Evolutionary conservation across 2,329 filamentous ascomycete genomes (phyloP), one percentile per base, ranked within the genome.

Genomic region (Neocatenulostroma microsporum): DNA sequence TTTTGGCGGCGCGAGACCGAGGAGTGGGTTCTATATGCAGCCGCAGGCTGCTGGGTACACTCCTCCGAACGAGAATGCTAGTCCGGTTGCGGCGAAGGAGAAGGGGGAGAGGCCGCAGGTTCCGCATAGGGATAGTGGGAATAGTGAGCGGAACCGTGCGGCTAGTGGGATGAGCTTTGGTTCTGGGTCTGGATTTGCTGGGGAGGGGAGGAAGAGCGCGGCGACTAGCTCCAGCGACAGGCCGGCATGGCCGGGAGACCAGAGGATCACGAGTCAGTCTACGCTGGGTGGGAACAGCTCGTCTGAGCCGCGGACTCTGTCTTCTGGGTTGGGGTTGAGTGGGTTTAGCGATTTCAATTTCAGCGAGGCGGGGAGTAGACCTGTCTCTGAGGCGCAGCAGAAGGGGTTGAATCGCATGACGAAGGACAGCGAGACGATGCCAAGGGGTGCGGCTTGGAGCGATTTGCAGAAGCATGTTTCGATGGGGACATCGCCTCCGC

Each of bases 71-170:
- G 34, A 28, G 6, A 40, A 34, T 11, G 34, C 29, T 5, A 40
- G 39, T 13, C 37, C 44, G 11, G 18, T 15, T 9, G 14, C 21
- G 5, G n/a, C n/a, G n/a, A n/a, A n/a, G n/a, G n/a, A n/a, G n/a
- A n/a, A n/a, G n/a, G n/a, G n/a, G n/a, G 29, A 37, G 21, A 41
- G 38, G 33, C 44, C 45, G 17, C 21, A 36, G 10, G 21, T 52
- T n/a, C 46, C 47, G 18, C 39, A 42, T 26, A 26, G 47, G 12
- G 44, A 49, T 28, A 50, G 47, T 40, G 50, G 49, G 12, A 48
- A 49, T 23, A 45, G 48, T 34, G 51, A 51, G 36, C 40, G 41
- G 4, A 52, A 48, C 41, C 43, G 49, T 12, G 42, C 30, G 10
- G 44, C 39, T 4, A 48, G 48, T 25, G 48, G 50, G 14, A 45